Conservation (phyloP, 176 grass and related monocot genomes). For the Carex pumila region DNA sequence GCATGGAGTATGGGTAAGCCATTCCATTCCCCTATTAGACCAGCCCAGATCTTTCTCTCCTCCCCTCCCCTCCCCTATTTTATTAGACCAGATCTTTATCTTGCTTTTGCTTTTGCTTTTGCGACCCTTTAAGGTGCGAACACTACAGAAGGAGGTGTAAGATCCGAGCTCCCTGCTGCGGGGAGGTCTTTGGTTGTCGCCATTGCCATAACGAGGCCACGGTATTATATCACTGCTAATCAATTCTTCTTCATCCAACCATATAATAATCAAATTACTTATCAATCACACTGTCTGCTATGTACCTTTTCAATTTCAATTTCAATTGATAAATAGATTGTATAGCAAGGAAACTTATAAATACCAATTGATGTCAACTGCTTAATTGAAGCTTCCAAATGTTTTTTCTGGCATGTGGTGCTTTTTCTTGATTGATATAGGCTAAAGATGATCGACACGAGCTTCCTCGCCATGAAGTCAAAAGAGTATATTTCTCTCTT, state of each 20-base stretch:
- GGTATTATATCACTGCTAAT: conserved; percentile 23
- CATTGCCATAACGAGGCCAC: conserved; percentile 89
- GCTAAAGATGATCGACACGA: conserved; percentile 57
- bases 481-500: conserved; percentile 44
- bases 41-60: not conserved
- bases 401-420: not conserved
- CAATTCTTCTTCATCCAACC: not conserved
- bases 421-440: conserved; percentile 18
- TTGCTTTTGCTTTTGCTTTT: not conserved
- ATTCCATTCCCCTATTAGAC: no score
- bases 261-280: not conserved
- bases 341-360: not conserved
- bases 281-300: not conserved
- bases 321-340: not conserved
- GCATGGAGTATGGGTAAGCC: not conserved
- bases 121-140: conserved; percentile 41
- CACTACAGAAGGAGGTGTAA: conserved; percentile 91
- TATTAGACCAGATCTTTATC: not conserved
- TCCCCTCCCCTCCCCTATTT: not conserved
- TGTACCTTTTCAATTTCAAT: no score
- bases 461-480: conserved; percentile 75
- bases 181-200: conserved; percentile 73
- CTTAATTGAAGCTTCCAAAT: not conserved
- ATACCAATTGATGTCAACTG: no score
- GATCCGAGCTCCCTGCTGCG: conserved; percentile 86